These are phyloP conservation scores for Leptodermis oblonga DNA, from an alignment of 257 asterid species.

Conservation along the genomic window DNA sequence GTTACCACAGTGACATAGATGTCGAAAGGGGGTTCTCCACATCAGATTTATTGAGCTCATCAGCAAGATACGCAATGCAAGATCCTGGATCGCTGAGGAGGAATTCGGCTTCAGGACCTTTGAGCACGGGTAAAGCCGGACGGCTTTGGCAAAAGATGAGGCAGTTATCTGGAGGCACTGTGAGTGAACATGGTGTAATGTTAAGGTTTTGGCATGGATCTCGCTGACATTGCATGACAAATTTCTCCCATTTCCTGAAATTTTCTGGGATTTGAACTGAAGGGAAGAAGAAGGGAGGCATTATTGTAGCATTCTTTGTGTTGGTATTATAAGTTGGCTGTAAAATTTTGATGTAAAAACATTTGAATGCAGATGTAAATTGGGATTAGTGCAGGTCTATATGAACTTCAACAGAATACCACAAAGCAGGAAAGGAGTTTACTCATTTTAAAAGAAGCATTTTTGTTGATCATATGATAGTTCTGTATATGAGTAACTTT, in stretches of 20 bases:
- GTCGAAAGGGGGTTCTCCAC: slow-evolving; percentile 64
- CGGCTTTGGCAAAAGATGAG: slow-evolving; percentile 64
- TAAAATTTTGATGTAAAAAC: slow-evolving; percentile 3
- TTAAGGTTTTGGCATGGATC: slow-evolving; percentile 62
- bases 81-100: slow-evolving; percentile 56
- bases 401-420: slow-evolving; percentile 1
- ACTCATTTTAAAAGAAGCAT: too few relatives aligned
- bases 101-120: slow-evolving; percentile 73
- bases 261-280: not conserved
- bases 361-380: slow-evolving; percentile 4
- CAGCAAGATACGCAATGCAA: slow-evolving; percentile 33
- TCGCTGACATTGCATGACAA: slow-evolving; percentile 14
- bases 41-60: slow-evolving; percentile 59
- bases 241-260: not conserved
- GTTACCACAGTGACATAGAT: slow-evolving; percentile 47
- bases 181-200: slow-evolving; percentile 64
- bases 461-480: not conserved
- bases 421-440: not conserved
- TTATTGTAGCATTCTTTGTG: not conserved
- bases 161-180: slow-evolving; percentile 52
- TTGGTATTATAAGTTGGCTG: not conserved
- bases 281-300: not conserved
- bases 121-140: slow-evolving; percentile 41
- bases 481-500: too few relatives aligned
- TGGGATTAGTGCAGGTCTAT: not conserved